These are phyloP conservation scores for Picea glauca DNA, from an alignment of 75 land plant species.

Conservation along the genomic window DNA sequence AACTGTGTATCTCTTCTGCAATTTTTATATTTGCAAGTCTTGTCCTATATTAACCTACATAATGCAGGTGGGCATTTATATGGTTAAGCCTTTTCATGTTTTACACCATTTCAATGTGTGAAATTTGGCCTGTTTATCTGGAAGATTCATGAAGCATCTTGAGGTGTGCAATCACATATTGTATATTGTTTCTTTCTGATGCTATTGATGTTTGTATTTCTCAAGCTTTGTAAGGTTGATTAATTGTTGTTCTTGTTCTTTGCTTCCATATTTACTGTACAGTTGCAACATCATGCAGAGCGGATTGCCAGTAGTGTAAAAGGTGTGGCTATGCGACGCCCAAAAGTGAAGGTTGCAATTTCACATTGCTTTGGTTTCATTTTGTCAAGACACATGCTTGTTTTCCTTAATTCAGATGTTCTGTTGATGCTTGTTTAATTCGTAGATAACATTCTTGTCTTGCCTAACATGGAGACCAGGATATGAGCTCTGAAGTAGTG, in stretches of 20 bases:
- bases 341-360: slow-evolving; percentile 51
- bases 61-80: not conserved
- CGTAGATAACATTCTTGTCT: slow-evolving; percentile 1
- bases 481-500: slow-evolving; percentile 93
- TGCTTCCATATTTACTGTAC: not conserved
- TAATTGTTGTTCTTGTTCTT: not conserved
- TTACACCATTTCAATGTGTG: not conserved
- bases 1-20: not conserved
- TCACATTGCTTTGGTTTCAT: not conserved
- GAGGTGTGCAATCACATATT: not conserved
- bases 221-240: not conserved
- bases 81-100: not conserved
- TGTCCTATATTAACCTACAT: not conserved
- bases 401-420: not conserved
- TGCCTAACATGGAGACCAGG: slow-evolving; percentile 32
- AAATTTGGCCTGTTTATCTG: not conserved
- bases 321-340: slow-evolving; percentile 29
- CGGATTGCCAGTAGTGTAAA: slow-evolving; percentile 20
- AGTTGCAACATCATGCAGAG: slow-evolving; percentile 28
- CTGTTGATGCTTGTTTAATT: not conserved
- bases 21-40: not conserved
- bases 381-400: not conserved
- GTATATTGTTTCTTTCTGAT: not conserved
- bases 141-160: not conserved
- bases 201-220: not conserved